Evolutionary conservation across 495 filamentous ascomycete genomes (phyloP).

Genomic region (Saxophila tyrrhenica): DNA sequence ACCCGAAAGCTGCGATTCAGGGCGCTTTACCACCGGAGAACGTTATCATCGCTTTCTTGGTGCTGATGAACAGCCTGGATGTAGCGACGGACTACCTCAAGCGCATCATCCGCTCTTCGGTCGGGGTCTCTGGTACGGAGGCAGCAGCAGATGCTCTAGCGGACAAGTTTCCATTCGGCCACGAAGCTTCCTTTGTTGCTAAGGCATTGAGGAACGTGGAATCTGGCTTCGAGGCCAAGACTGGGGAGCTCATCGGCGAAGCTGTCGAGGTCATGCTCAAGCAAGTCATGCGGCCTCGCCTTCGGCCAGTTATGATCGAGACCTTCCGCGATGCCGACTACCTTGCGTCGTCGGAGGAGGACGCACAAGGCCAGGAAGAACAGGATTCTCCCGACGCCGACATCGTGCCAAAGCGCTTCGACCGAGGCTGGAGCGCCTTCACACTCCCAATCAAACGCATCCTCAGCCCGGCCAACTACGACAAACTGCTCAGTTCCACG

Average conservation of each 20-base stretch:
- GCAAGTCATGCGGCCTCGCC: constrained; percentile 72
- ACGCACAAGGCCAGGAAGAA: constrained; percentile 20
- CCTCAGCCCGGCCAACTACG: constrained; percentile 60
- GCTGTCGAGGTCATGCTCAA: constrained; percentile 75
- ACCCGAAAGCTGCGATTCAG: constrained; percentile 63
- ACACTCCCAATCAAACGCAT: constrained; percentile 76
- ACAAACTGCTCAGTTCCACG: constrained; percentile 59
- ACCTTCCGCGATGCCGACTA: constrained; percentile 91
- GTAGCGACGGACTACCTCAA: constrained; percentile 76
- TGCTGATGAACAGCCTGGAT: constrained; percentile 92
- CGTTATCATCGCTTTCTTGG: constrained; percentile 71
- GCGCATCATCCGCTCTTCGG: constrained; percentile 64
- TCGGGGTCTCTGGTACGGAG: constrained; percentile 25
- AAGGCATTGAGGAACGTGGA: constrained; percentile 57
- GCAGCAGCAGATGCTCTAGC: constrained; percentile 33
- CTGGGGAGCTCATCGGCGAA: constrained; percentile 69
- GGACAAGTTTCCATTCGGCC: constrained; percentile 64
- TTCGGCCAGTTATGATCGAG: constrained; percentile 76
- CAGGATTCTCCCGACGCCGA: constrained; percentile 36
- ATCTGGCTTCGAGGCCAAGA: constrained; percentile 60
- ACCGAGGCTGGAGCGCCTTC: constrained; percentile 69
- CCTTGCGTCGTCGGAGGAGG: constrained; percentile 39
- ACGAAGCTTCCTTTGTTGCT: constrained; percentile 56
- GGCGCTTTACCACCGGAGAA: constrained; percentile 74
- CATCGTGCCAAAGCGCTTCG: constrained; percentile 63